phyloP scores from a whole-genome alignment of 805 yeast genomes.

The Lachancea waltii region DNA sequence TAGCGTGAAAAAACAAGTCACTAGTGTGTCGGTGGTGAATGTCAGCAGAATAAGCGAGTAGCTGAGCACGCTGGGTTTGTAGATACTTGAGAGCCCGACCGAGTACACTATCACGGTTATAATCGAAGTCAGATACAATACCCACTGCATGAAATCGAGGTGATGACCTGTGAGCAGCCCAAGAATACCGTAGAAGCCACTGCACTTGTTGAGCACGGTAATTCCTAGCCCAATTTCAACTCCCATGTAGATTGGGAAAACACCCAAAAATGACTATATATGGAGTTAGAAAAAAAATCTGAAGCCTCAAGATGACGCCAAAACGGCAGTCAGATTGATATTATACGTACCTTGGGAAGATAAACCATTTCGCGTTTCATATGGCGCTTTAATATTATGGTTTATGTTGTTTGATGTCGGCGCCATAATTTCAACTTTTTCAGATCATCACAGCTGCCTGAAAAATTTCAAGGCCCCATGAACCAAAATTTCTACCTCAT shows the following conservation, averaged over 20 bases:
- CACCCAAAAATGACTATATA: constrained; percentile 53
- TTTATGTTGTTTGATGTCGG: no score
- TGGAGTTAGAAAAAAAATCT: constrained; percentile 6
- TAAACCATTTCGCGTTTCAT: constrained; percentile 6
- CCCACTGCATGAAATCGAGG: constrained; percentile 74
- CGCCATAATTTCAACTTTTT: no score
- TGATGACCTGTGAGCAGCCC: constrained; percentile 90
- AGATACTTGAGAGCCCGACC: constrained; percentile 47
- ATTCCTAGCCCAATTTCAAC: constrained; percentile 74
- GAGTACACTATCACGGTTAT: constrained; percentile 57
- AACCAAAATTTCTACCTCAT: background rate
- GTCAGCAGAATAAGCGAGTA: constrained; percentile 57
- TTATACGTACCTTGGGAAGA: constrained; percentile 19
- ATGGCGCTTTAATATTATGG: no score
- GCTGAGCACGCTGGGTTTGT: constrained; percentile 50
- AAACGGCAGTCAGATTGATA: background rate
- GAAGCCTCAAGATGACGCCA: no score
- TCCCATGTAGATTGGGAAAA: constrained; percentile 76
- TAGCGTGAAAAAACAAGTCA: constrained; percentile 61
- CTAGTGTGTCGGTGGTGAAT: constrained; percentile 60
- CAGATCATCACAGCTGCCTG: no score
- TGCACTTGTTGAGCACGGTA: constrained; percentile 77
- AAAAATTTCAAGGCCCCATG: background rate
- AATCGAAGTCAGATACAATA: constrained; percentile 62
- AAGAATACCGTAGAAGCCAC: constrained; percentile 81